Evolutionary conservation across 805 yeast species (phyloP).

Genomic region (Hanseniaspora meyeri): DNA sequence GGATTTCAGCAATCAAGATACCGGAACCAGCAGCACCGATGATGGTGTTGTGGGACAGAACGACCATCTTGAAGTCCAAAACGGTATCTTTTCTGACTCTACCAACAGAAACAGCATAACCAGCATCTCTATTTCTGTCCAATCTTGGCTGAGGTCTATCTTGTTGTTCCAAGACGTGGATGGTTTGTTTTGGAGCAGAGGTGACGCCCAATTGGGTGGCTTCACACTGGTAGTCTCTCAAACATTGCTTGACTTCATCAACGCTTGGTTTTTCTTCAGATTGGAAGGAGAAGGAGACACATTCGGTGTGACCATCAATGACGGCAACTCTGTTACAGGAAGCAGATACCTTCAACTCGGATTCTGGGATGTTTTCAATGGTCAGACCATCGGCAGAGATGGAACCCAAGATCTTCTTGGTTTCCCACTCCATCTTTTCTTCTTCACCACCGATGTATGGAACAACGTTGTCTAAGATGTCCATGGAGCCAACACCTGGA

Average conservation of each 20-base stretch:
- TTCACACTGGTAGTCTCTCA: conserved; percentile 69
- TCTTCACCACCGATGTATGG: conserved; percentile 96
- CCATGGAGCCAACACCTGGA: conserved; percentile 95
- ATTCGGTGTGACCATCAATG: conserved; percentile 94
- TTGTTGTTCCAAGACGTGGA: conserved; percentile 78
- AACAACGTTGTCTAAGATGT: conserved; percentile 82
- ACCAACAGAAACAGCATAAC: conserved; percentile 91
- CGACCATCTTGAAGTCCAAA: conserved; percentile 89
- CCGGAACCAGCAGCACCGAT: conserved; percentile 99
- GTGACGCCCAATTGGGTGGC: conserved; percentile 68
- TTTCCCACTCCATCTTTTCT: conserved; percentile 97
- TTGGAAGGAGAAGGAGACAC: conserved; percentile 75
- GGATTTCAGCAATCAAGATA: conserved; percentile 82
- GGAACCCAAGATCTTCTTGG: conserved; percentile 79
- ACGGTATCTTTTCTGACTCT: conserved; percentile 88
- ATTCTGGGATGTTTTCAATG: conserved; percentile 47
- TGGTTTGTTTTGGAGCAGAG: conserved; percentile 87
- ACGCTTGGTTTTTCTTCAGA: conserved; percentile 64
- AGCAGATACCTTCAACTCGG: conserved; percentile 77
- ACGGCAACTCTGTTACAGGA: conserved; percentile 96
- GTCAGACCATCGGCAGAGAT: conserved; percentile 41
- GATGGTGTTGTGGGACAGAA: conserved; percentile 91
- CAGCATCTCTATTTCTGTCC: conserved; percentile 89
- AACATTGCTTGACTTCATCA: conserved; percentile 59
- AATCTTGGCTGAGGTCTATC: conserved; percentile 97